Evolutionary conservation across 495 filamentous ascomycete species (phyloP).

Genomic region (Tuber brumale): DNA sequence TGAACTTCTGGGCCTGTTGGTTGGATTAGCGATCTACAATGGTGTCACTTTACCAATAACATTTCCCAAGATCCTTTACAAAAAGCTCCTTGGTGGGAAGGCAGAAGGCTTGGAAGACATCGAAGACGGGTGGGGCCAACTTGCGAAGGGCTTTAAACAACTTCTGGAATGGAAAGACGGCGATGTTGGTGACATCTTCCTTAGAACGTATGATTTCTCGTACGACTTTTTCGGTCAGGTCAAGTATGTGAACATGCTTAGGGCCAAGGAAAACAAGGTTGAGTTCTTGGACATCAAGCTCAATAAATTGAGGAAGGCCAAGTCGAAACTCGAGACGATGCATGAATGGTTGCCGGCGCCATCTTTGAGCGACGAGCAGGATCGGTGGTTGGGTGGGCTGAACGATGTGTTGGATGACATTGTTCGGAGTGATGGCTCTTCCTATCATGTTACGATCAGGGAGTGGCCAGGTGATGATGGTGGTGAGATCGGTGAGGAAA

Average conservation of each 20-base stretch:
- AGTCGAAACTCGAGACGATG: slow-evolving; percentile 16
- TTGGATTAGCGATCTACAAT: slow-evolving; percentile 90
- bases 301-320: slow-evolving; percentile 14
- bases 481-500: slow-evolving; percentile 69
- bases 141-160: slow-evolving; percentile 62
- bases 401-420: slow-evolving; percentile 26
- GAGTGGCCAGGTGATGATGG: slow-evolving; percentile 25
- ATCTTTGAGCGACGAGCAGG: slow-evolving; percentile 8
- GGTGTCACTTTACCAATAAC: slow-evolving; percentile 82
- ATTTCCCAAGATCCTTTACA: slow-evolving; percentile 78
- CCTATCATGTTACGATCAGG: slow-evolving; percentile 23
- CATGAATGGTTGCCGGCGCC: slow-evolving; percentile 23
- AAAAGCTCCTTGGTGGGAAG: slow-evolving; percentile 60
- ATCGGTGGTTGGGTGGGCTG: slow-evolving; percentile 30
- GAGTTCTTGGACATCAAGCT: slow-evolving; percentile 34
- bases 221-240: slow-evolving; percentile 60
- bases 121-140: slow-evolving; percentile 77
- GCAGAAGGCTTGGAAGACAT: slow-evolving; percentile 58
- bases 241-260: slow-evolving; percentile 52
- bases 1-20: slow-evolving; percentile 78
- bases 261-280: slow-evolving; percentile 25
- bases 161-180: slow-evolving; percentile 73
- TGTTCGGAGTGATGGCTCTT: slow-evolving; percentile 11
- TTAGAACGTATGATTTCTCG: slow-evolving; percentile 76
- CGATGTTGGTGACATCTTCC: slow-evolving; percentile 71